Conservation (phyloP, 1,284 basidiomycete genomes). For the Cryptococcus wingfieldii region DNA sequence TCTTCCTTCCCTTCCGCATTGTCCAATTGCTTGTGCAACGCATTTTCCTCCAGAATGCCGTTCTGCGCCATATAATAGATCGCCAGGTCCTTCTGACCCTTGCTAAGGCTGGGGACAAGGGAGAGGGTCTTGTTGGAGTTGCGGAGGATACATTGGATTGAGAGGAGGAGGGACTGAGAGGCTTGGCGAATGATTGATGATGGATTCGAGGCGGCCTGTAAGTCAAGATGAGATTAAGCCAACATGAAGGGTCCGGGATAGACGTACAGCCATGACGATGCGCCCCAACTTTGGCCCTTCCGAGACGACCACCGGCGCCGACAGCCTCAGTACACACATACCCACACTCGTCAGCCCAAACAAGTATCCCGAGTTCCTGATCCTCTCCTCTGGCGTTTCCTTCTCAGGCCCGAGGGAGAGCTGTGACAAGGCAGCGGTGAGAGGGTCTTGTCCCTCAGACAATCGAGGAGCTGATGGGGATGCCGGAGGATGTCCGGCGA, state of each 20-base stretch:
- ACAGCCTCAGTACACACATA: slow-evolving; percentile 37
- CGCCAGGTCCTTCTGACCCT: slow-evolving; percentile 34
- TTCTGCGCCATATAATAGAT: slow-evolving; percentile 43
- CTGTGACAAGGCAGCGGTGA: neutral
- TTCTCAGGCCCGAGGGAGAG: slow-evolving; percentile 5
- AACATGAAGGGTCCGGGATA: neutral
- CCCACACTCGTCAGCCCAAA: slow-evolving; percentile 40
- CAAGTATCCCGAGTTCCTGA: slow-evolving; percentile 25
- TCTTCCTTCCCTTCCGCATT: neutral
- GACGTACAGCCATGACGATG: slow-evolving; percentile 31
- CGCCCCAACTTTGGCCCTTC: slow-evolving; percentile 27
- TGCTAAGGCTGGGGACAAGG: slow-evolving; percentile 27
- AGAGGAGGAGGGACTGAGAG: slow-evolving; percentile 34
- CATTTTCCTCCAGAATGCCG: slow-evolving; percentile 16
- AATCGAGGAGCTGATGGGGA: neutral
- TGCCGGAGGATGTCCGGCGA: slow-evolving; percentile 10
- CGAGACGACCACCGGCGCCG: slow-evolving; percentile 29
- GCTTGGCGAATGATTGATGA: slow-evolving; percentile 34
- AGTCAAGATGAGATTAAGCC: neutral
- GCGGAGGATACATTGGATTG: slow-evolving; percentile 35
- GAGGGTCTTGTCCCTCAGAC: neutral
- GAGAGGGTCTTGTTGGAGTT: slow-evolving; percentile 31
- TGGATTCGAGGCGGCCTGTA: slow-evolving; percentile 18
- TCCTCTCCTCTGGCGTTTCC: slow-evolving; percentile 5
- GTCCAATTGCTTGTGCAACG: neutral